These are phyloP conservation scores for Vaccinium macrocarpon DNA, from an alignment of 148 eudicot species.

Conservation along the genomic window DNA sequence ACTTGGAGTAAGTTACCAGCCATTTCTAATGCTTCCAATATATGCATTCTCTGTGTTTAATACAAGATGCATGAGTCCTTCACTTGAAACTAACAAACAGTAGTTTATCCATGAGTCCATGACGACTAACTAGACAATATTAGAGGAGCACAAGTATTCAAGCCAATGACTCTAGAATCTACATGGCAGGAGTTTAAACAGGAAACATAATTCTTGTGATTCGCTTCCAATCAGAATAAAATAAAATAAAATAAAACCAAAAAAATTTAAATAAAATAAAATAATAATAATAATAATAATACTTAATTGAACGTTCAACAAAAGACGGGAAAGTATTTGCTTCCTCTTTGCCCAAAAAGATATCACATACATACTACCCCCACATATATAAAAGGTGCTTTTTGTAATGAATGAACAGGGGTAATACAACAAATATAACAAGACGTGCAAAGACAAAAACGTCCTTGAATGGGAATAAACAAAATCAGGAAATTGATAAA, in stretches of 20 bases:
- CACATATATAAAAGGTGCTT: not conserved
- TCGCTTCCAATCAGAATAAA: not conserved
- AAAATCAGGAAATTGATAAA: not conserved
- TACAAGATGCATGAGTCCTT: constrained; percentile 19
- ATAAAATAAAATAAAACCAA: not conserved
- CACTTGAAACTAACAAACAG: constrained; percentile 6
- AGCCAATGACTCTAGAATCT: not conserved
- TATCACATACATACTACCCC: not conserved
- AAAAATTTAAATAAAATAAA: too few relatives aligned
- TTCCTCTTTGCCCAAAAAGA: not conserved
- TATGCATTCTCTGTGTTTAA: constrained; percentile 69
- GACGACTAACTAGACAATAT: not conserved
- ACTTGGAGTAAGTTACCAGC: constrained; percentile 45
- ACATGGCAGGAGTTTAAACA: not conserved
- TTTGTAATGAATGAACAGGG: not conserved
- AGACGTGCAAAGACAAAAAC: not conserved
- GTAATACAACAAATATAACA: not conserved
- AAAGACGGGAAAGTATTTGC: not conserved
- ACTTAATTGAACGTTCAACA: not conserved
- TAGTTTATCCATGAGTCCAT: not conserved
- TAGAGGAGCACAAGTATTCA: not conserved
- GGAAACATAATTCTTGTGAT: not conserved
- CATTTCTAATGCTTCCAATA: constrained; percentile 69
- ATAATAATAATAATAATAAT: too few relatives aligned
- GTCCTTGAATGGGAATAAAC: not conserved